Evolutionary conservation across 2,329 filamentous ascomycete species (phyloP), one percentile per base, ranked within the genome.

Genomic region (Neofusicoccum sp.): DNA sequence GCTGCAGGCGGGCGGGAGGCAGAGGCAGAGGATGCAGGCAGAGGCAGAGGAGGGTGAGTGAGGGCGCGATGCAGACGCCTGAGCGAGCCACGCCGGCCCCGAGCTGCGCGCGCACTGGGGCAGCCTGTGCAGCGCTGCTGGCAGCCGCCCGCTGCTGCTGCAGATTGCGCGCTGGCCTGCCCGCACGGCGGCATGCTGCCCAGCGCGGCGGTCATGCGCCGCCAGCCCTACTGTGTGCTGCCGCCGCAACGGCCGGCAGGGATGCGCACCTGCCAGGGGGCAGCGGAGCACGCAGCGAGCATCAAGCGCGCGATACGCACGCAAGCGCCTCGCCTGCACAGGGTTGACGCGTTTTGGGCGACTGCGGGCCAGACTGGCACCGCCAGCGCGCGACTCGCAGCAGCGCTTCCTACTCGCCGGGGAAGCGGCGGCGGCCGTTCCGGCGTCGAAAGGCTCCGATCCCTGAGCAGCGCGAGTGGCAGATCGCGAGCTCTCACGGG

Each of bases 401-500:
- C 36, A 56, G 43, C 26, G 51, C 51, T 40, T 56, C 51, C 51
- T 56, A 56, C 38, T 56, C 36, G 51, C 24, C 51, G 51, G 51
- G 51, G 38, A 56, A 56, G 26, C n/a, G n/a, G 14, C 30, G 12
- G 38, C 51, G 51, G 51, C 51, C 51, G 51, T 56, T 56, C 51
- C 51, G 51, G 51, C 51, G 51, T 56, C 51, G 43, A 56, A 33
- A 56, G 51, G 43, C 51, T 43, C 26, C 40, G 51, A 56, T 56
- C 51, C 26, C 20, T 20, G 20, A 20, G 20, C 20, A 20, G 20
- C 20, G 20, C 20, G 20, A 20, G 20, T 41, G 40, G 51, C 51
- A 40, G 51, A 56, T 56, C 51, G 43, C 33, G 26, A 30, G 33
- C 48, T 24, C 26, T 24, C 3, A 34, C 14, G 49, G 31, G 51